Conservation (phyloP, 2,329 filamentous ascomycete species). For the Pseudocercospora fuligena region DNA sequence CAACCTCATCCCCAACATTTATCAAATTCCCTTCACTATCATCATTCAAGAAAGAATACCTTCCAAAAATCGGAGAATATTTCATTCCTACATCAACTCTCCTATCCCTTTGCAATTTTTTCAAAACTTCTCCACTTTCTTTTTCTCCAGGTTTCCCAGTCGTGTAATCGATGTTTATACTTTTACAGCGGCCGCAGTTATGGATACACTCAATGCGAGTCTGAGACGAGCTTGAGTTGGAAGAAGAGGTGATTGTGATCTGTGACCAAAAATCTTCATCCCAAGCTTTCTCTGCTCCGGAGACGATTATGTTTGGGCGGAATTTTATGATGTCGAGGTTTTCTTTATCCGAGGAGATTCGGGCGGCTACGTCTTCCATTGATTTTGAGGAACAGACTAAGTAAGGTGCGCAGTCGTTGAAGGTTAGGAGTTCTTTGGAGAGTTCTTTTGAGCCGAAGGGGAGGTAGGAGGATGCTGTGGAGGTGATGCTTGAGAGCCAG, state of each 20-base stretch:
- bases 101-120: constrained; percentile 51
- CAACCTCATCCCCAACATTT: constrained; percentile 51
- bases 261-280: constrained; percentile 55
- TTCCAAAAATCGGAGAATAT: constrained; percentile 55
- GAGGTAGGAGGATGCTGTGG: constrained; percentile 31
- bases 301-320: constrained; percentile 52
- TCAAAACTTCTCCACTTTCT: constrained; percentile 48
- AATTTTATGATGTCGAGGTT: constrained; percentile 51
- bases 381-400: constrained; percentile 74
- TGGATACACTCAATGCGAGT: constrained; percentile 46
- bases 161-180: constrained; percentile 54
- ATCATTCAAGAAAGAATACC: constrained; percentile 50
- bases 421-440: constrained; percentile 57
- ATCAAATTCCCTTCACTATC: constrained; percentile 39
- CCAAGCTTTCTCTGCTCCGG: constrained; percentile 47
- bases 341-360: constrained; percentile 39
- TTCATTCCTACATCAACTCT: constrained; percentile 52
- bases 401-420: constrained; percentile 76
- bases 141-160: constrained; percentile 49
- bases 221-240: not conserved
- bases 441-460: constrained; percentile 27
- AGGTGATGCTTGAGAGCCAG: constrained; percentile 42
- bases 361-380: constrained; percentile 65
- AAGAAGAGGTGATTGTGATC: constrained; percentile 36
- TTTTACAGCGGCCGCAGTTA: constrained; percentile 53